Percentiles rank a stretch among this genome's conserved stretches.
phyloP scores from a whole-genome alignment of 2,329 filamentous ascomycete species.

The Lojkania enalia region DNA sequence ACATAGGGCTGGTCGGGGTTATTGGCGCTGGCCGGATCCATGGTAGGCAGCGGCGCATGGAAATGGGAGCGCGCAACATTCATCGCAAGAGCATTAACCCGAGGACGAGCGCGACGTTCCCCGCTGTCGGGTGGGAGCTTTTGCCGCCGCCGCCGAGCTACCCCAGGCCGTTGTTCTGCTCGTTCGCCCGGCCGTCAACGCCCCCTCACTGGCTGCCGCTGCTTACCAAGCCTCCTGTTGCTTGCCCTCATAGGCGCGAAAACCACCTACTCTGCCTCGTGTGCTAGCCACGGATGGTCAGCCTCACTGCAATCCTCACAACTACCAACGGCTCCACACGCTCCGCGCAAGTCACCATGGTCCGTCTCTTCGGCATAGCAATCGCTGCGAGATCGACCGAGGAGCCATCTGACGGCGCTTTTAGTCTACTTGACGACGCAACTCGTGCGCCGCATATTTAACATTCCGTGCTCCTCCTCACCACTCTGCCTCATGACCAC shows the following conservation, averaged over 20 bases:
- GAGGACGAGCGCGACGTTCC: conserved; percentile 23
- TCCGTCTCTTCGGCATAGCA: conserved; percentile 18
- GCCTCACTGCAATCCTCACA: conserved; percentile 3
- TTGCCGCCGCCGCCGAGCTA: conserved; percentile 14
- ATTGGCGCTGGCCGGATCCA: conserved; percentile 33
- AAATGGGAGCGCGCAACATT: conserved; percentile 17
- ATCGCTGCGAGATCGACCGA: conserved; percentile 41
- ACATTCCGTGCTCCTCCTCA: conserved; percentile 14
- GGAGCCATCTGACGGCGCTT: conserved; percentile 13
- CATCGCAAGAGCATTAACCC: conserved; percentile 17
- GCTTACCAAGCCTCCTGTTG: conserved; percentile 9
- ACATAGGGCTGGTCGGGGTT: conserved; percentile 30
- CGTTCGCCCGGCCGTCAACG: conserved; percentile 9
- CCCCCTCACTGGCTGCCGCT: conserved; percentile 20
- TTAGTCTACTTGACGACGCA: conserved; percentile 7
- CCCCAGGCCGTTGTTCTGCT: conserved; percentile 28
- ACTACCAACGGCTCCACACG: conserved; percentile 24
- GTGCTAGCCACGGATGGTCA: not conserved
- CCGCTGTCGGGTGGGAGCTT: conserved; percentile 19
- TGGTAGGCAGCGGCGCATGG: conserved; percentile 18
- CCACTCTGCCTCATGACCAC: no score
- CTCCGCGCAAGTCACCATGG: conserved; percentile 13
- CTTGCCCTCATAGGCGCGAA: conserved; percentile 11
- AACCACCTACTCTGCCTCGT: not conserved
- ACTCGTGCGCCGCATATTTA: conserved; percentile 21